Evolutionary conservation across 805 yeast genomes (phyloP), one percentile per base, ranked within the genome.

Genomic region (Kuraishia capsulata): DNA sequence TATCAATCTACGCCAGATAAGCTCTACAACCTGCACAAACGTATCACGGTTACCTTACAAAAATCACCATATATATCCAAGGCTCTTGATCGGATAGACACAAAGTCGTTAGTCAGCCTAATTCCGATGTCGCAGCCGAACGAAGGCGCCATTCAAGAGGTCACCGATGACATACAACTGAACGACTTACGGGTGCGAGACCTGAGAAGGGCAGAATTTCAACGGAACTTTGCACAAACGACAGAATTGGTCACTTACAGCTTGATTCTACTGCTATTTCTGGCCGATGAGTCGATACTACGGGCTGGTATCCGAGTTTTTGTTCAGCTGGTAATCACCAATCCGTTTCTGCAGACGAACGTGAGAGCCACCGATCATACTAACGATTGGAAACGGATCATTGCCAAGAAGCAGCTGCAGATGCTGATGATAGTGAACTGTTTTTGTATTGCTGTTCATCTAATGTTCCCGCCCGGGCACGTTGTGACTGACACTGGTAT

Each of bases 271-370:
- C 39, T 70, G 6, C 45, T 62, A 3, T 73, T 66, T 44, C 50
- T 69, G 5, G 57, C 60, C 35, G 77, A 71, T 46, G 41, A 60
- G 30, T 67, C 73, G 4, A 31, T 64, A 18, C 24, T 67, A 1
- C 45, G 48, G 3, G 51, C 67, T 3, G 29, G 51, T 2, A 19
- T 61, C 9, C 50, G 76, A 45, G 42, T 58, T 9, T 42, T 55
- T 4, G 52, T 63, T 1, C 74, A 70, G 34, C 52, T 64, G 5
- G 46, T 67, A 14, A 38, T 69, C 21, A 42, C 64, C 1, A 56
- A 60, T 19, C 72, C 76, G 1, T 71, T 69, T 38, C 67, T 69
- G 0, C 38, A 53, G n/a, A n/a, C n/a, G n/a, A 52, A 54, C 17
- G 34, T 57, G 16, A 28, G 14, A 5, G 17, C 31, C 6, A 5